Percentiles rank a stretch among this genome's conserved stretches.
These are phyloP conservation scores for Wolfiporia cocos DNA, from an alignment of 1,284 basidiomycete species.

Conservation along the genomic window DNA sequence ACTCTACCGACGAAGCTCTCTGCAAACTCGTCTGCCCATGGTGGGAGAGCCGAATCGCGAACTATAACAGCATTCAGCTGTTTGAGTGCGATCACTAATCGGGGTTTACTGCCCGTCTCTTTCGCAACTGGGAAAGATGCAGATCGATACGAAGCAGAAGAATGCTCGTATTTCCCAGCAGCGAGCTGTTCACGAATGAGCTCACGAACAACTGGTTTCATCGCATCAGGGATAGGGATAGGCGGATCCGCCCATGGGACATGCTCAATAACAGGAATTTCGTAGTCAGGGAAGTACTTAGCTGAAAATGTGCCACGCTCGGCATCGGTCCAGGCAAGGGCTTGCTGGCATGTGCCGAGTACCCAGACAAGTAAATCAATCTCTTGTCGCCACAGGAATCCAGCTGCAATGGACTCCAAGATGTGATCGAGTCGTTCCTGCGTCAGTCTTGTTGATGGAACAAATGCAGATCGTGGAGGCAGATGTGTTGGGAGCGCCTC, in stretches of 20 bases:
- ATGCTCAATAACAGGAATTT: constrained; percentile 24
- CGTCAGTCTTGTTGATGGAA: neutral
- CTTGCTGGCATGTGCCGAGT: constrained; percentile 13
- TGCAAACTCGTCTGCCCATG: constrained; percentile 26
- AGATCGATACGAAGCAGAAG: constrained; percentile 24
- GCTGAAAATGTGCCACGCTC: constrained; percentile 26
- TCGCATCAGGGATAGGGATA: constrained; percentile 21
- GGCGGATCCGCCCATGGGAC: constrained; percentile 24
- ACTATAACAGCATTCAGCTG: constrained; percentile 28
- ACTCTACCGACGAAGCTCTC: constrained; percentile 23
- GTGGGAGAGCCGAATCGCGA: constrained; percentile 23
- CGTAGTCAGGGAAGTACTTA: constrained; percentile 28
- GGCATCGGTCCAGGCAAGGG: constrained; percentile 22
- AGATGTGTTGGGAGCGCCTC: constrained; percentile 12
- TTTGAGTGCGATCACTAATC: constrained; percentile 26
- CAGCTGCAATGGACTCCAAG: constrained; percentile 2
- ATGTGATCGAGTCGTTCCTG: constrained; percentile 7
- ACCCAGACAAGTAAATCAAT: constrained; percentile 21
- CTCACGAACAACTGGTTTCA: constrained; percentile 15
- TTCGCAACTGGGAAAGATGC: constrained; percentile 27
- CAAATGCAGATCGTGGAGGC: neutral
- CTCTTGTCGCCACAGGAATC: constrained; percentile 16
- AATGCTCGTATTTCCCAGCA: constrained; percentile 26
- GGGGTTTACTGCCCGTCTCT: constrained; percentile 22
- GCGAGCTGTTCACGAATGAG: constrained; percentile 12